Evolutionary conservation across 495 filamentous ascomycete genomes (phyloP), one percentile per base, ranked within the genome.

Genomic region (Penicillium paradoxum): DNA sequence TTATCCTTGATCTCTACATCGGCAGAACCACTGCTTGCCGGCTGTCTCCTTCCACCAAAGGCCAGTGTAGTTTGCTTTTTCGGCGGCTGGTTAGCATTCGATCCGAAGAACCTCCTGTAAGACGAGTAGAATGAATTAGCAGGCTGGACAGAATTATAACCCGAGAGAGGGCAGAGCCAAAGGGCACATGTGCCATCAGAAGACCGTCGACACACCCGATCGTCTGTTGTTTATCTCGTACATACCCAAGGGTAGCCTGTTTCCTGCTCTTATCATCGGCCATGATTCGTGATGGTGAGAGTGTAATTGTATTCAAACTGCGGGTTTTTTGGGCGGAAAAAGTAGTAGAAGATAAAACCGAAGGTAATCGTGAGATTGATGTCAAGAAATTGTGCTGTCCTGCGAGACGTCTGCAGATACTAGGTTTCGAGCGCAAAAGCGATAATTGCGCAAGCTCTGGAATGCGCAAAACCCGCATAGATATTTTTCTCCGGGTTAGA

Each of bases 221-320:
- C 50, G 87, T 95, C 60, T 82, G 79, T 73, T 96, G 90, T 47
- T 81, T 78, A 51, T 84, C 76, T 67, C 80, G 85, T 40, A 95
- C 92, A 76, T 96, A 97, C 92, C 90, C 90, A 65, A 97, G 70
- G 34, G 90, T 96, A 61, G 87, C 82, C 78, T 97, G 92, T 66
- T 91, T 96, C 14, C 62, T 53, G 41, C 60, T 64, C 57, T 73
- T 73, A 10, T 70, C 62, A 14, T 75, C 74, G 6, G 69, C 58
- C 74, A 77, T 77, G 40, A 36, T 65, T 42, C 11, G 45, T 7
- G 24, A 3, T 0, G 10, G 2, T 17, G 38, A 32, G 13, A 33
- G 17, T 0, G 14, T 13, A 15, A 2, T 17, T 11, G n/a, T 39
- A n/a, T 25, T 38, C 9, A 27, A 18, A 9, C 11, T 7, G 19